Percentiles rank a stretch among this genome's conserved stretches.
Conservation (phyloP, 768 basidiomycete genomes). For the Tricholoma terreum region DNA sequence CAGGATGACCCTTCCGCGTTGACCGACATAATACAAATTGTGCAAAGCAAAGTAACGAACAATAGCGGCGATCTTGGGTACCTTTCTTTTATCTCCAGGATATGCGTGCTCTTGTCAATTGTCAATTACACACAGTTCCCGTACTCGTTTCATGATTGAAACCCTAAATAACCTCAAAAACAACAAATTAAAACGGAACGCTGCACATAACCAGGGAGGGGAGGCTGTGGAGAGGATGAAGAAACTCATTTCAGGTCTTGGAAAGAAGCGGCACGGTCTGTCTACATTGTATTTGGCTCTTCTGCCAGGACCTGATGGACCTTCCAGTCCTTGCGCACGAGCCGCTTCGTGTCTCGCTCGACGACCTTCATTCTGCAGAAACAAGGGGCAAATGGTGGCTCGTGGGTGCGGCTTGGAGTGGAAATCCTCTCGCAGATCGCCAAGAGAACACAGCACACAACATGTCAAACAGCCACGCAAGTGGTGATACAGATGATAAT, state of each 20-base stretch:
- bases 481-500: constrained; percentile 25
- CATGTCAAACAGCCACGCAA: constrained; percentile 20
- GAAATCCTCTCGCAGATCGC: constrained; percentile 83
- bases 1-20: constrained; percentile 89
- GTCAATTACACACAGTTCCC: constrained; percentile 54
- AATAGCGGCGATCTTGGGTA: constrained; percentile 54
- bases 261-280: constrained; percentile 74
- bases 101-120: constrained; percentile 1
- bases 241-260: constrained; percentile 74
- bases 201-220: constrained; percentile 63
- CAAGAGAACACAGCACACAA: constrained; percentile 35
- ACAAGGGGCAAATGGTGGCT: constrained; percentile 98
- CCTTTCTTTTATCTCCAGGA: background rate
- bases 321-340: constrained; percentile 74
- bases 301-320: background rate
- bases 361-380: constrained; percentile 81
- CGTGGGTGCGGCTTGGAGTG: constrained; percentile 94
- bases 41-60: constrained; percentile 66
- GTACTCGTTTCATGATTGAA: constrained; percentile 94
- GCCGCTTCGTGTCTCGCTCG: constrained; percentile 78
- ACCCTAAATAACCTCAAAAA: constrained; percentile 90
- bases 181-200: constrained; percentile 71
- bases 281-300: background rate
- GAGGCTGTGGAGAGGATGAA: constrained; percentile 85
- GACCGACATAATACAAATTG: constrained; percentile 84